Evolutionary conservation across 352 stramenopile genomes (phyloP), one percentile per base, ranked within the genome.

Genomic region (Pythium chondricola): DNA sequence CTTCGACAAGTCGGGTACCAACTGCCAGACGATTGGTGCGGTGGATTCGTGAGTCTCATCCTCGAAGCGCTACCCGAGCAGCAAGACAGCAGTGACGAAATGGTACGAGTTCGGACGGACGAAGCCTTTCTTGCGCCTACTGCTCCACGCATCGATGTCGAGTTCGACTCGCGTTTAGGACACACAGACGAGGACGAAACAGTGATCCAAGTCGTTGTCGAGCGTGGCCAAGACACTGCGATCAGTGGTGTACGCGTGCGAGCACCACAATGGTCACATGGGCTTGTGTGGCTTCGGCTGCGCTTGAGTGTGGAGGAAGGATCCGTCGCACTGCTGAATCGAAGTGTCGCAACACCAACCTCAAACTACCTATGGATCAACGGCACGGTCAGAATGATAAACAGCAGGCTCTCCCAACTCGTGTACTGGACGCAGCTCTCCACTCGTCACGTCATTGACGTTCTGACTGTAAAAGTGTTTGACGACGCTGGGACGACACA

Each of bases 321-420:
- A 4, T 18, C 7, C 17, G 26, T 48, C 33, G 33, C 33, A n/a
- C n/a, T n/a, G n/a, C n/a, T n/a, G n/a, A n/a, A n/a, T n/a, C n/a
- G n/a, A n/a, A n/a, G n/a, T n/a, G n/a, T n/a, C n/a, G n/a, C n/a
- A n/a, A n/a, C n/a, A n/a, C n/a, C n/a, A n/a, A n/a, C n/a, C n/a
- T n/a, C n/a, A 4, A 36, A 17, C 13, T 33, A 43, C 2, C 6
- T 59, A 14, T 69, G 58, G 63, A 43, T 66, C 18, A 71, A 71
- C 21, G 63, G 54, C 24, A 66, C 63, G 4, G n/a, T 52, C 16
- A 24, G 46, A 3, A 21, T 44, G 2, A 54, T 66, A 20, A 53
- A 63, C 38, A 6, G 30, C 8, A 41, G 30, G 4, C 43, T 71
- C 11, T 5, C 9, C 5, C 35, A 29, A 14, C 22, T 58, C 8